These are phyloP conservation scores for Breviolum minutum DNA, from an alignment of 73 alveolate species.

Conservation along the genomic window DNA sequence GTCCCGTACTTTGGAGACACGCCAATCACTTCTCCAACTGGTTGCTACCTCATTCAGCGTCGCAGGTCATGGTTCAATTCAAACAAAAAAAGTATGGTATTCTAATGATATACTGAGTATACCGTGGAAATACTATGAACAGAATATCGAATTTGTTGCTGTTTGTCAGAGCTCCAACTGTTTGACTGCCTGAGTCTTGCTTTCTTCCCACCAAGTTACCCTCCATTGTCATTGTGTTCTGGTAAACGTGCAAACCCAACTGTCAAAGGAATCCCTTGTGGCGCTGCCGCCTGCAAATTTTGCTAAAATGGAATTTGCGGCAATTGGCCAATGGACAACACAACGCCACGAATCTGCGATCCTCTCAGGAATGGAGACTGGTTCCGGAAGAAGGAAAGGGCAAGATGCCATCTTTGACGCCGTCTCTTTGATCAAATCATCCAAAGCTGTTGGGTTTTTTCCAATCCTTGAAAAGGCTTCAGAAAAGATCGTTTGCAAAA, in stretches of 20 bases:
- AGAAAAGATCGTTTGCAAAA: neutral
- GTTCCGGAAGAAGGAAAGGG: slow-evolving; percentile 39
- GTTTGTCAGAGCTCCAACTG: neutral
- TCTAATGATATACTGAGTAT: too few relatives aligned
- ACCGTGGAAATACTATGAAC: too few relatives aligned
- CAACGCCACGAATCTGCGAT: neutral
- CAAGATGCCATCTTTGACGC: slow-evolving; percentile 87
- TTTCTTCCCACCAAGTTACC: neutral
- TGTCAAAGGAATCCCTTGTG: neutral
- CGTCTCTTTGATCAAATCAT: slow-evolving; percentile 69
- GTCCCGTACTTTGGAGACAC: slow-evolving; percentile 36
- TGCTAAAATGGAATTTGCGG: neutral
- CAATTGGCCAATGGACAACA: neutral
- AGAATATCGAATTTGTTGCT: neutral
- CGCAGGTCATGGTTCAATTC: too few relatives aligned
- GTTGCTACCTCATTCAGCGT: too few relatives aligned
- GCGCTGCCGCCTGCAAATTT: neutral
- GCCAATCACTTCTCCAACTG: neutral
- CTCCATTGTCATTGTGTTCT: too few relatives aligned
- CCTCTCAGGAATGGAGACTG: neutral
- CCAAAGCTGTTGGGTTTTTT: slow-evolving; percentile 57
- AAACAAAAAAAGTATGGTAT: too few relatives aligned
- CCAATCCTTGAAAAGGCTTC: slow-evolving; percentile 25
- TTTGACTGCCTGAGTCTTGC: too few relatives aligned
- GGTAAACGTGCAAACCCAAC: neutral